Conservation (phyloP, 2,329 filamentous ascomycete species). For the Dendryphion nanum region DNA sequence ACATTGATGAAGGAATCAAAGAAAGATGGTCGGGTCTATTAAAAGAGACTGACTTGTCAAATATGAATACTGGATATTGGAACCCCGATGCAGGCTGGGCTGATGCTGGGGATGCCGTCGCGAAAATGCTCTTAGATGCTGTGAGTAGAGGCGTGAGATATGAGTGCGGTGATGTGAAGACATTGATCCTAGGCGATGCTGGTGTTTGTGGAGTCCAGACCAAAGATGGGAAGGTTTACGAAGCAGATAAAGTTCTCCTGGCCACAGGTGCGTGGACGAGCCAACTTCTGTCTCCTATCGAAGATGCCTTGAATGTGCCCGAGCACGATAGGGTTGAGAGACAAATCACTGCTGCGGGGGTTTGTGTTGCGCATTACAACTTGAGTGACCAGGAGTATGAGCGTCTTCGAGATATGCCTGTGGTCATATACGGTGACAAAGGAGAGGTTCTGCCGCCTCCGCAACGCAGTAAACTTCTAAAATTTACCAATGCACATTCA, state of each 20-base stretch:
- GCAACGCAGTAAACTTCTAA: constrained; percentile 50
- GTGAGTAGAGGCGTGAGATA: constrained; percentile 47
- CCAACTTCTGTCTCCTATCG: constrained; percentile 50
- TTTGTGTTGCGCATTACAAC: constrained; percentile 58
- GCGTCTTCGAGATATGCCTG: constrained; percentile 53
- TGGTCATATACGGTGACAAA: constrained; percentile 50
- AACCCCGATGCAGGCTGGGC: constrained; percentile 54
- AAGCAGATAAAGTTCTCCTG: constrained; percentile 55
- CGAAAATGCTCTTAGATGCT: constrained; percentile 45
- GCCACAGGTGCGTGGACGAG: constrained; percentile 59
- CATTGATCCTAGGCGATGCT: constrained; percentile 44
- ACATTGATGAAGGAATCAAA: constrained; percentile 31
- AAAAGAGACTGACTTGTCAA: constrained; percentile 34
- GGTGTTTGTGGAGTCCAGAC: constrained; percentile 48
- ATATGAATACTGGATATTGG: constrained; percentile 33
- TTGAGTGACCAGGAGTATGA: constrained; percentile 52
- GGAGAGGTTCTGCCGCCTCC: constrained; percentile 52
- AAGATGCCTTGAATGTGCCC: constrained; percentile 44
- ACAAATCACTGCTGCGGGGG: constrained; percentile 58
- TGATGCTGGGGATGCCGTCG: constrained; percentile 49
- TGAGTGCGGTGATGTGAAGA: constrained; percentile 43
- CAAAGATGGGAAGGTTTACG: constrained; percentile 46
- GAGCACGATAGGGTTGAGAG: constrained; percentile 47
- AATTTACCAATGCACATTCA: constrained; percentile 61
- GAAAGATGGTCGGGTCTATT: constrained; percentile 44